Base-by-base conservation (phyloP, 345 rosid genomes). In the Noccaea bulbosa region DNA sequence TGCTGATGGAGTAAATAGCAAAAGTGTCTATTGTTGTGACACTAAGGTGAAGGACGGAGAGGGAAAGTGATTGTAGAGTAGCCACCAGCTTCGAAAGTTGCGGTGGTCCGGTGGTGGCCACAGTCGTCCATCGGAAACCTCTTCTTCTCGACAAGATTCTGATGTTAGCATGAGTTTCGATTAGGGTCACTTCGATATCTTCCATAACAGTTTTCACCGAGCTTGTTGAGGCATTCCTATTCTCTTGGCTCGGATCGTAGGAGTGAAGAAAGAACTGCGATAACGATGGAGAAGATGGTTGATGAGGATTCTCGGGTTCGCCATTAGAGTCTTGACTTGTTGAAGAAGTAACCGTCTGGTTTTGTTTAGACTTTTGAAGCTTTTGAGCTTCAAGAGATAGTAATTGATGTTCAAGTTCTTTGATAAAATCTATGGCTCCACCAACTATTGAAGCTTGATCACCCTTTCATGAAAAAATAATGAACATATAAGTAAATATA, bases 381-480 rank as follows among this genome's bases (percentile, higher is more conserved):
- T 88, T 92, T 71, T 80, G 84, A 41, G 90, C 87, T 83, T 90
- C 88, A 38, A 92, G 86, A 47, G 86, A 74, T 53, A 84, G 82
- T 62, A 90, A 75, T 41, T 84, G 81, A 17, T 87, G 90, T 81
- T 92, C 95, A 52, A 90, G 86, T 68, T 90, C 88, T 86, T 90
- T 92, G 71, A 92, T 89, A 78, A 84, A 92, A 75, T 88, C 96
- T 65, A 92, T 85, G 6, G 96, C 96, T 43, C 96, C 96, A 34
- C 92, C 98, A 47, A 92, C 96, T 69, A 88, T 84, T 22, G 98
- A 88, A 3, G 98, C 98, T 74, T 90, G 98, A 76, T 92, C 98
- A 71, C 98, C 91, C 98, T 92, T 52, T 70, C 35, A 68, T 48
- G 7, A n/a, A 22, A 51, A 32, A 68, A 16, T 10, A 51, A 51